Base-by-base conservation (phyloP, 169 alveolate species). In the Hepatocystis sp. region DNA sequence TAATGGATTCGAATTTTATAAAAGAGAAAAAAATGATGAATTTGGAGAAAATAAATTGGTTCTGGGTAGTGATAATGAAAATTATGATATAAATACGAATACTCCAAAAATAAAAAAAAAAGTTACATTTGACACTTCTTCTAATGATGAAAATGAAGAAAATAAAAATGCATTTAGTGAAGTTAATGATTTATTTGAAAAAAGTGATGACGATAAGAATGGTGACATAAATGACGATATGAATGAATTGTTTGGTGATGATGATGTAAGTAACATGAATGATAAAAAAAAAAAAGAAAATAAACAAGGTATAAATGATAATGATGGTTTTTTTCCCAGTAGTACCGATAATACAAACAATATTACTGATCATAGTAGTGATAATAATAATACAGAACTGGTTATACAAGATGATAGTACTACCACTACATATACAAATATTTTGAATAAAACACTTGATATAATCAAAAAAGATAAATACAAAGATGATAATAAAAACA, bases 191-290 rank as follows among this genome's bases (percentile, higher is more conserved):
- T 32, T 13, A 32, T 4, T 32, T 19, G 55, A 61, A 4, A 60
- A 19, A 34, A 27, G 47, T 17, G 76, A 68, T 1, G 88, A 30
- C 2, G 90, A 71, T 19, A 88, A 64, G 19, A 10, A 36, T 7
- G 47, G 10, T 7, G 47, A 36, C 5, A 36, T 36, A 10, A 10
- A 36, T 7, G 10, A 5, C 47, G 47, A 36, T 5, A 36, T 36
- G 47, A 36, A 7, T 7, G 47, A 36, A 7, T 5, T 10, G 10
- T 5, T 7, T 36, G 47, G 10, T 7, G 47, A 36, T 7, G 15
- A 36, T 36, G 47, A 36, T 7, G 15, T 7, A 7, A 10, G 47
- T 7, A 36, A 36, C 10, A 36, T 5, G 10, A 36, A 36, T 36
- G 10, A 10, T 5, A 36, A 36, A 36, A 10, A 10, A 36, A 36